Evolutionary conservation across 768 basidiomycete species (phyloP), one percentile per base, ranked within the genome.

Genomic region (Kwoniella dendrophila): DNA sequence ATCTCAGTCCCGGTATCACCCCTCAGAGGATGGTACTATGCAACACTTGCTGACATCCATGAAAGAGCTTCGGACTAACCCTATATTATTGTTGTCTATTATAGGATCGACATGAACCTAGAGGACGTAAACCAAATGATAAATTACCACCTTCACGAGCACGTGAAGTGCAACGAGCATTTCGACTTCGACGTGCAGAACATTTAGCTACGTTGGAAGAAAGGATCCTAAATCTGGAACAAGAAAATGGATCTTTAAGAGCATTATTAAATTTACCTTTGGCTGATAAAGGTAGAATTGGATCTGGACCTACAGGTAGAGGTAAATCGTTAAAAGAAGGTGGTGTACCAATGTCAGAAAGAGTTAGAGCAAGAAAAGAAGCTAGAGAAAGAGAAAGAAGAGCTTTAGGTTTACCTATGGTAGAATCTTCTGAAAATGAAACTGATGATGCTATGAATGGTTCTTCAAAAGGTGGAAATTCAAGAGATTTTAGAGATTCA

Each of bases 81-180:
- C 11, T 27, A 30, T 29, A 16, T 11, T n/a, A 10, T 29, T 32
- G 24, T n/a, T 45, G 4, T 56, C 4, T 48, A 47, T 34, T 11
- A 30, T 26, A 75, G 73, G 69, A 75, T 41, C 72, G 77, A 38
- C 75, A 71, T 48, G 77, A 78, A 65, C 73, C 74, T 29, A 66
- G 77, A 26, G 77, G 77, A 32, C 69, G 77, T 33, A 78, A 78
- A 66, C 74, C 76, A 22, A 77, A 77, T 64, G 72, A 78, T 47
- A 68, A 74, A 11, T 70, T 79, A 14, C 78, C 77, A 18, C 74
- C 77, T 5, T 78, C 77, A 4, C 68, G 79, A 11, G 79, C 79
- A 10, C 64, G 79, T 12, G 79, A 80, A 56, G 79, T 80, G 16
- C 79, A 80, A 62, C 69, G 79, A 27, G 79, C 79, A 12, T 80